Evolutionary conservation across 306 rosid genomes (phyloP), one percentile per base, ranked within the genome.

Genomic region (Malus sylvestris): DNA sequence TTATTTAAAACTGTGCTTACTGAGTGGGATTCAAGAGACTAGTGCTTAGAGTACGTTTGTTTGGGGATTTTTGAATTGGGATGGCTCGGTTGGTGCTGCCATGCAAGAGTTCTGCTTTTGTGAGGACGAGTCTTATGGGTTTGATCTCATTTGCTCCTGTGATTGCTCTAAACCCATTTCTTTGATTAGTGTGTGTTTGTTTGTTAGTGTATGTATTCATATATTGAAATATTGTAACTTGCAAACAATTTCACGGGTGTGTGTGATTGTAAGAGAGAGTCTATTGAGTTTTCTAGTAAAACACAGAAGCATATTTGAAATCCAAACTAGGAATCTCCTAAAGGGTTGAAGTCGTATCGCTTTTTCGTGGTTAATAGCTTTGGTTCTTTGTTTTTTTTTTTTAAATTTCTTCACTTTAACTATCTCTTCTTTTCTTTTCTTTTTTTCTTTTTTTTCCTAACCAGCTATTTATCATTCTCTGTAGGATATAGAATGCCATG

Each of bases 21-120:
- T 73, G 65, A 10, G 46, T 51, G 55, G 59, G 66, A 53, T 71
- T 45, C 49, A 18, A 3, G 30, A 14, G 16, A 20, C 3, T 22
- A 55, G 65, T 72, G 38, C 40, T 52, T 6, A 10, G 53, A 45
- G 71, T 72, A 76, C 80, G 18, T 72, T 68, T 22, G 76, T 76
- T 45, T 59, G 72, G 82, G 72, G 63, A 71, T 75, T 35, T 35
- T 73, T 40, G 60, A n/a, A 55, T 77, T 72, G 67, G 6, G 71
- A 88, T 88, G 92, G 86, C 88, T 74, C 88, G 88, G 75, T 81
- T 85, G 86, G 88, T 86, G 74, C 74, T 86, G 67, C 91, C 89
- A 2, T 77, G 76, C 77, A 88, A 83, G 83, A 67, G 77, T 79
- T 73, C 79, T 78, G 86, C 83, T 53, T 81, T 70, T 65, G 79